Base-by-base conservation (phyloP, 2,329 filamentous ascomycete genomes). In the Mycosphaerella sp. region DNA sequence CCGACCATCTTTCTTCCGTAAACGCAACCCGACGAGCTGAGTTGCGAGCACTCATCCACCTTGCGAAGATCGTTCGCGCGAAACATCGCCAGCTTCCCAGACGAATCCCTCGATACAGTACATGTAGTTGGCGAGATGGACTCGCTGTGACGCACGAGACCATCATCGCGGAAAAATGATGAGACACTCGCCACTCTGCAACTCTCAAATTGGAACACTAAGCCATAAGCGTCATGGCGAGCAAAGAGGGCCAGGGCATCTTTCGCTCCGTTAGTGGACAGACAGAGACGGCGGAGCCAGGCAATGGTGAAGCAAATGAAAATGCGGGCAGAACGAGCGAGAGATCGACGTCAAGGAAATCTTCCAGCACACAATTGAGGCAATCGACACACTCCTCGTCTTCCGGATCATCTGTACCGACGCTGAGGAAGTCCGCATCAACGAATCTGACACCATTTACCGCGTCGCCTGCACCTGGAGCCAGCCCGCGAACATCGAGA, bases 401-500 rank as follows among this genome's bases (percentile, higher is more conserved):
- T 31, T 29, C 50, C 51, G 48, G 29, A 17, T 43, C 54, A 36
- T 50, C 59, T 11, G 46, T 53, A 21, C 63, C 61, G n/a, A 56
- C 57, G 17, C 42, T 62, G 53, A 58, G 61, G 36, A 66, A 62
- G 52, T 64, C 67, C 23, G 59, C 64, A 11, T 69, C 66, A 11
- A 62, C 51, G 31, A 67, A 59, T 14, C 59, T 67, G 36, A 54
- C 63, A n/a, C 63, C 64, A 6, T 57, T 53, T 45, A 45, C 59
- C 7, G 64, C 66, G 21, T 57, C 72, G 17, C 74, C 74, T 34
- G 65, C 68, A 6, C 45, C 57, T 17, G 64, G 67, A 48, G 67
- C 67, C 52, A 77, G 74, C 57, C 75, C 76, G 38, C 64, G 69
- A 55, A 73, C 74, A 26, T 77, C 75, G 41, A 70, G 76, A 55